Conservation (phyloP, 805 yeast genomes). For the Candida dendrica region DNA sequence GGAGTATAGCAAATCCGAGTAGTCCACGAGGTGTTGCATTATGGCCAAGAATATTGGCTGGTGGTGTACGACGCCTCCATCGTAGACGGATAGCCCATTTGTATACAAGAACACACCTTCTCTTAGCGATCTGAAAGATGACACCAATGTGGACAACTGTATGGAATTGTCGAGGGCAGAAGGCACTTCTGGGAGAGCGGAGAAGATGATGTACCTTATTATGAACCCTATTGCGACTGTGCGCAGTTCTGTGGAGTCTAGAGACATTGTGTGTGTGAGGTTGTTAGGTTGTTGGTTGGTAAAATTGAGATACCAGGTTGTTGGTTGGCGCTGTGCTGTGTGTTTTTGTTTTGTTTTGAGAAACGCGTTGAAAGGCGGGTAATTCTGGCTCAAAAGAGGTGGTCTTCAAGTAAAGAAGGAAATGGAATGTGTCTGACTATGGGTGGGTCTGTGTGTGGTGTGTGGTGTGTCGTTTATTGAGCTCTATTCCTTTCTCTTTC, state of each 20-base stretch:
- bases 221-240: not conserved
- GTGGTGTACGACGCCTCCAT: constrained; percentile 84
- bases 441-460: no score
- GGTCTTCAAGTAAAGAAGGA: no score
- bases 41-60: constrained; percentile 64
- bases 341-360: no score
- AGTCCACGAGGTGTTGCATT: constrained; percentile 24
- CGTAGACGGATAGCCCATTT: constrained; percentile 58
- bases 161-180: constrained; percentile 40
- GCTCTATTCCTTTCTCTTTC: no score
- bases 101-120: constrained; percentile 62
- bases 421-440: no score
- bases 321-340: no score
- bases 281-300: no score
- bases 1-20: constrained; percentile 42
- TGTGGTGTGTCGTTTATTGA: no score
- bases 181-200: constrained; percentile 22
- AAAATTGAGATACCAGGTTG: no score
- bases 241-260: not conserved
- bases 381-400: no score
- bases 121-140: constrained; percentile 54
- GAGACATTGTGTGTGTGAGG: not conserved
- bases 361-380: no score
- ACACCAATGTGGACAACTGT: constrained; percentile 65
- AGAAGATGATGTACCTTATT: not conserved